phyloP scores from a whole-genome alignment of 768 basidiomycete species.

The Calocybe cyanea region DNA sequence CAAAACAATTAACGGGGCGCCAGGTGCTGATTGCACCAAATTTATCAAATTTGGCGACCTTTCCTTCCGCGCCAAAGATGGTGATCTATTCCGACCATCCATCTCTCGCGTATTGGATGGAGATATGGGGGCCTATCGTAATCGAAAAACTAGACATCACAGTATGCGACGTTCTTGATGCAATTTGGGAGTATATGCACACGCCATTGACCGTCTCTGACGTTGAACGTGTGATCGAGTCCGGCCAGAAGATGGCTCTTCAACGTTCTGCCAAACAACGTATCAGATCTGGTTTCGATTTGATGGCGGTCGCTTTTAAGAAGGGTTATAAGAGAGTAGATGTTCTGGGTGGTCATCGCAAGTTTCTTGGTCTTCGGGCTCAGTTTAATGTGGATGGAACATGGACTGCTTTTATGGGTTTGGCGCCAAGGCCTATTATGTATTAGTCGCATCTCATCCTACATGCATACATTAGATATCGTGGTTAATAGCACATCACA shows the following conservation, averaged over 20 bases:
- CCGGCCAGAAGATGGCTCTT: slow-evolving; percentile 13
- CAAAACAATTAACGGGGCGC: slow-evolving; percentile 29
- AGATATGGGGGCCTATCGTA: slow-evolving; percentile 48
- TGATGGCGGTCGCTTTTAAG: slow-evolving; percentile 34
- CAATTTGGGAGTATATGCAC: slow-evolving; percentile 47
- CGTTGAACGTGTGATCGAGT: slow-evolving; percentile 19
- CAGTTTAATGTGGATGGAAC: slow-evolving; percentile 31
- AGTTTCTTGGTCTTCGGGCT: slow-evolving; percentile 42
- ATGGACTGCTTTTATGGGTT: slow-evolving; percentile 45
- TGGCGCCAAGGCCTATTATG: slow-evolving; percentile 33
- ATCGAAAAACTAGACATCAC: slow-evolving; percentile 34
- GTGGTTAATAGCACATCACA: not conserved
- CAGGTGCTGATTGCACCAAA: slow-evolving; percentile 23
- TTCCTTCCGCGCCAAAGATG: slow-evolving; percentile 26
- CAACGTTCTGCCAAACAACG: slow-evolving; percentile 28
- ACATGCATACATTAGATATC: not conserved
- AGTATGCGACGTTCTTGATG: slow-evolving; percentile 43
- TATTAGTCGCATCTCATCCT: not conserved
- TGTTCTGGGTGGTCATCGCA: slow-evolving; percentile 40
- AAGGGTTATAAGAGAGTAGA: slow-evolving; percentile 48
- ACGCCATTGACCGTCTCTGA: slow-evolving; percentile 34
- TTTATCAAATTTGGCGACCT: slow-evolving; percentile 29
- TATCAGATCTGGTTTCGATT: slow-evolving; percentile 32
- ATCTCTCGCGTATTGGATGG: slow-evolving; percentile 37
- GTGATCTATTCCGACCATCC: slow-evolving; percentile 37